phyloP scores from a whole-genome alignment of 495 filamentous ascomycete genomes.

The Aspergillus homomorphus region DNA sequence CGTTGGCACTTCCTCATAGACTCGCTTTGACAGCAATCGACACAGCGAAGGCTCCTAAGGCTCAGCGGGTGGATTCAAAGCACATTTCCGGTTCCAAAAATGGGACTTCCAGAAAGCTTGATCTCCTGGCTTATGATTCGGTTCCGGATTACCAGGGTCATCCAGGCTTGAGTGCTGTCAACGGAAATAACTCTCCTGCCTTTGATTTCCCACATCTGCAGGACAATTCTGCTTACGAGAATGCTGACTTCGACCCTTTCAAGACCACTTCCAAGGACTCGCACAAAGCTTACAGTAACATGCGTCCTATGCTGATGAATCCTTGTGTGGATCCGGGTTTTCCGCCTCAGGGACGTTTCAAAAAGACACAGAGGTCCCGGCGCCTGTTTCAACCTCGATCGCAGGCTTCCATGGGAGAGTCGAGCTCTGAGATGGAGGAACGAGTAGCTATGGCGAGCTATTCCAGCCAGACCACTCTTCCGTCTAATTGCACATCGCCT shows the following conservation, averaged over 20 bases:
- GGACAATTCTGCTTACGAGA: slow-evolving; percentile 9
- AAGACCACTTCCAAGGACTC: slow-evolving; percentile 12
- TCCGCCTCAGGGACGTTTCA: slow-evolving; percentile 11
- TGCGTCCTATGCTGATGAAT: slow-evolving; percentile 18
- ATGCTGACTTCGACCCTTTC: slow-evolving; percentile 12
- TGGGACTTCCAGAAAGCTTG: slow-evolving; percentile 16
- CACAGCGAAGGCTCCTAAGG: slow-evolving; percentile 6
- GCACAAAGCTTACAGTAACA: slow-evolving; percentile 18
- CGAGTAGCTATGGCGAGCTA: slow-evolving; percentile 10
- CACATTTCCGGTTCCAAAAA: slow-evolving; percentile 8
- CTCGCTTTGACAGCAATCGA: slow-evolving; percentile 2
- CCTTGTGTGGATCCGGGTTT: not conserved
- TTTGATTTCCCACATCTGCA: slow-evolving; percentile 7
- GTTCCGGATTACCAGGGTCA: slow-evolving; percentile 17
- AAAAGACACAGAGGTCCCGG: slow-evolving; percentile 20
- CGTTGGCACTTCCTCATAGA: slow-evolving; percentile 7
- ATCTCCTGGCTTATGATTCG: slow-evolving; percentile 23
- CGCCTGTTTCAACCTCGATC: slow-evolving; percentile 24
- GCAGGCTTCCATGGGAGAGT: slow-evolving; percentile 4
- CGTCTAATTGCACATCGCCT: slow-evolving; percentile 14
- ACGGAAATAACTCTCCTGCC: slow-evolving; percentile 1
- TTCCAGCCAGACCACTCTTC: slow-evolving; percentile 6
- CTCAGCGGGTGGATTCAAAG: slow-evolving; percentile 14
- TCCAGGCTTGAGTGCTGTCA: slow-evolving; percentile 6
- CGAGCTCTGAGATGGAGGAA: slow-evolving; percentile 4